A percentile compares a stretch with the other conserved stretches of the same genome.
phyloP scores from a whole-genome alignment of 2,329 filamentous ascomycete genomes.

The Thermothelomyces thermophilus region DNA sequence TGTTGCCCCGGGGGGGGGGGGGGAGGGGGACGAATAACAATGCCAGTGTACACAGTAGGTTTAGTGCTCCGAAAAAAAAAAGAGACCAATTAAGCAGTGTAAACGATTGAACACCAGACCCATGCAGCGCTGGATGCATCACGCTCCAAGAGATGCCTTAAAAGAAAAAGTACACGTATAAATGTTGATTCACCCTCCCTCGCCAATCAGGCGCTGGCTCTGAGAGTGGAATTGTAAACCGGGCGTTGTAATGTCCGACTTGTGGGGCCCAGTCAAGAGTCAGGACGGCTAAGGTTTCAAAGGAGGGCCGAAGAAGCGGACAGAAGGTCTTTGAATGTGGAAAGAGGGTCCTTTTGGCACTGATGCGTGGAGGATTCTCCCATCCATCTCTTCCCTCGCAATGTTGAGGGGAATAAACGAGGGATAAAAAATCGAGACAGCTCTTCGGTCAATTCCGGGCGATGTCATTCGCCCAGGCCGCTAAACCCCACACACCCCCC shows the following conservation, averaged over 20 bases:
- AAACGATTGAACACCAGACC: neutral
- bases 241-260: neutral
- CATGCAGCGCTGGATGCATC: neutral
- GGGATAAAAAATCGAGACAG: no score
- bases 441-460: no score
- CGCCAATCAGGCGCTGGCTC: neutral
- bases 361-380: no score
- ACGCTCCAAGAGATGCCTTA: neutral
- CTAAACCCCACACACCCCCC: no score
- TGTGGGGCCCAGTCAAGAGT: conserved; percentile 3
- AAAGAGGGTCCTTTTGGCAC: neutral
- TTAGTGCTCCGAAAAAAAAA: neutral
- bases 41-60: neutral
- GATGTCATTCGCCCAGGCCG: neutral
- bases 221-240: neutral
- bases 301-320: conserved; percentile 1
- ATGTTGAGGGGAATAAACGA: no score
- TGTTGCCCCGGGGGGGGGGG: no score
- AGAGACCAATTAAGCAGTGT: neutral
- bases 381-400: no score
- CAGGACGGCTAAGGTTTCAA: conserved; percentile 4
- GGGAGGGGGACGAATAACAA: no score
- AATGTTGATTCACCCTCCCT: no score
- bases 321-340: neutral
- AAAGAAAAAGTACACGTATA: neutral